Evolutionary conservation across 1,139 yeast species (phyloP).

Genomic region (Hyphopichia pseudoburtonii): DNA sequence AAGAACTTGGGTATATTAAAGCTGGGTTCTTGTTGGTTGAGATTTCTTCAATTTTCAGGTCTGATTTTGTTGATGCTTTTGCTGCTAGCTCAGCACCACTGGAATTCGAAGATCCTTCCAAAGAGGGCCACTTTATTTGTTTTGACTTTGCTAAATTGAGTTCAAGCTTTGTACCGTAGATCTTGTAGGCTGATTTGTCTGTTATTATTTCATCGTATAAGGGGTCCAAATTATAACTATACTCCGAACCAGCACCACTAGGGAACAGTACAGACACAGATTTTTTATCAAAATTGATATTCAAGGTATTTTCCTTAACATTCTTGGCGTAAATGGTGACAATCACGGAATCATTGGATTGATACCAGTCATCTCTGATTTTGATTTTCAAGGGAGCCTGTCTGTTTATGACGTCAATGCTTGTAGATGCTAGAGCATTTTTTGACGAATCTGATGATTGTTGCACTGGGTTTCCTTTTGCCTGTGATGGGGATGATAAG

Average conservation of each 20-base stretch:
- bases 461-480: too few relatives aligned
- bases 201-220: conserved; percentile 54
- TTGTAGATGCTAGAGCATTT: conserved; percentile 20
- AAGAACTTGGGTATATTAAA: conserved; percentile 60
- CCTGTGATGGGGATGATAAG: conserved; percentile 2
- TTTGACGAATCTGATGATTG: too few relatives aligned
- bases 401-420: conserved; percentile 33
- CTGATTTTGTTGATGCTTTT: too few relatives aligned
- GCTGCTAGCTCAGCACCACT: too few relatives aligned
- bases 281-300: conserved; percentile 31
- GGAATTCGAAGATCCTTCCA: conserved; percentile 37
- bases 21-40: conserved; percentile 6
- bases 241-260: conserved; percentile 45
- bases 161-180: conserved; percentile 78
- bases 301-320: conserved; percentile 46
- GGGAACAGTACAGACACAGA: conserved; percentile 47
- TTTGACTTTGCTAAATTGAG: conserved; percentile 44
- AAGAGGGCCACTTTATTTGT: conserved; percentile 43
- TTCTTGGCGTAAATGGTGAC: conserved; percentile 73
- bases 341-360: conserved; percentile 54
- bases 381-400: conserved; percentile 44
- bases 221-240: conserved; percentile 49
- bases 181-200: conserved; percentile 42
- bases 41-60: conserved; percentile 4
- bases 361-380: conserved; percentile 80